These are phyloP conservation scores for Arxiozyma bovina DNA, from an alignment of 1,139 yeast species.

Conservation along the genomic window DNA sequence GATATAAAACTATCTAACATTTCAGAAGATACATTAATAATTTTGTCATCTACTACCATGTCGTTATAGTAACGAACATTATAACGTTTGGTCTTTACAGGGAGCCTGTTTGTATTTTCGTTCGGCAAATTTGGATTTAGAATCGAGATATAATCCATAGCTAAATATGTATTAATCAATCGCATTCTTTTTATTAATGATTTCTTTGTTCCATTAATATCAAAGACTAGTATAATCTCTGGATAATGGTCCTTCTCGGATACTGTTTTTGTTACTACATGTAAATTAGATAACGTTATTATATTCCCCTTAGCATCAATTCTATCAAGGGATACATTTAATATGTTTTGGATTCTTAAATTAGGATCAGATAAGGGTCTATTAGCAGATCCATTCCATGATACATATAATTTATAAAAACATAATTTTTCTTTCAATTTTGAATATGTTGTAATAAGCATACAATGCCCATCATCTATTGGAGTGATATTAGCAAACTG, in stretches of 20 bases:
- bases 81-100: conserved; percentile 17
- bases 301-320: conserved; percentile 21
- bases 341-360: conserved; percentile 21
- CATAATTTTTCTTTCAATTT: conserved; percentile 19
- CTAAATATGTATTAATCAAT: conserved; percentile 13
- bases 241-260: conserved; percentile 24
- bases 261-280: conserved; percentile 26
- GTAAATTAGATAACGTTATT: conserved; percentile 19
- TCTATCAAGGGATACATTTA: conserved; percentile 20
- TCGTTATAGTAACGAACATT: conserved; percentile 14
- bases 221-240: conserved; percentile 24
- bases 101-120: conserved; percentile 1
- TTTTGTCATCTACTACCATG: conserved; percentile 17
- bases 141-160: conserved; percentile 16
- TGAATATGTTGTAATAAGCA: conserved; percentile 27
- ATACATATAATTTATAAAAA: conserved; percentile 27
- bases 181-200: conserved; percentile 24
- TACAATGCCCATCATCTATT: conserved; percentile 27
- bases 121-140: conserved; percentile 14
- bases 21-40: conserved; percentile 22
- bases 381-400: conserved; percentile 25
- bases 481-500: conserved; percentile 29
- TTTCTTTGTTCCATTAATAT: conserved; percentile 19
- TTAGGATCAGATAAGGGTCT: conserved; percentile 28
- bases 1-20: conserved; percentile 23